A percentile compares a stretch with the other conserved stretches of the same genome.
phyloP scores from a whole-genome alignment of 768 basidiomycete species.

The Mrakia gelida region DNA sequence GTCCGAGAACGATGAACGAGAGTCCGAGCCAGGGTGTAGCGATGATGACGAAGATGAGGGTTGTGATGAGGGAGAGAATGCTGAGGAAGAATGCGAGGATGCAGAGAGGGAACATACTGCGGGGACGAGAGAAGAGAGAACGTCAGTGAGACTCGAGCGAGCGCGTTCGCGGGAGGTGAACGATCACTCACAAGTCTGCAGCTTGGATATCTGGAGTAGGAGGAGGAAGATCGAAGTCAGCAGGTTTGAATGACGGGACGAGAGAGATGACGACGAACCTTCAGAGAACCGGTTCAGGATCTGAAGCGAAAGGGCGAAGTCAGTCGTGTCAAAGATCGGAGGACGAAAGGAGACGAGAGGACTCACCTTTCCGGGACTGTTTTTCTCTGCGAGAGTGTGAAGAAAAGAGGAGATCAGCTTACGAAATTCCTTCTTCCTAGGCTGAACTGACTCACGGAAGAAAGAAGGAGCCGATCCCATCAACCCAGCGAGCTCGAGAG shows the following conservation, averaged over 20 bases:
- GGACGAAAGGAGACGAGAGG: no score
- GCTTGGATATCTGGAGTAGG: constrained; percentile 20
- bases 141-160: background rate
- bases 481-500: constrained; percentile 19
- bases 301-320: background rate
- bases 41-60: constrained; percentile 17
- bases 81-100: background rate
- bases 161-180: background rate
- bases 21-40: constrained; percentile 27
- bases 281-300: constrained; percentile 26
- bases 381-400: no score
- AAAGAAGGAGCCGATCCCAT: constrained; percentile 16
- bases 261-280: background rate
- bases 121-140: background rate
- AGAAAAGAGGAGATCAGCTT: no score
- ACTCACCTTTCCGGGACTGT: no score
- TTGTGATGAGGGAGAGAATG: background rate
- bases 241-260: background rate
- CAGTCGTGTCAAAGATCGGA: no score
- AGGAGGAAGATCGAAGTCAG: background rate
- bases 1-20: constrained; percentile 7
- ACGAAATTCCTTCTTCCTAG: no score
- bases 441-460: background rate
- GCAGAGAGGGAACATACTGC: background rate
- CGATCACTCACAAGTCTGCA: constrained; percentile 11